A percentile compares a stretch with the other conserved stretches of the same genome.
Conservation (phyloP, 805 yeast genomes). For the Cyberlindnera subsufficiens region DNA sequence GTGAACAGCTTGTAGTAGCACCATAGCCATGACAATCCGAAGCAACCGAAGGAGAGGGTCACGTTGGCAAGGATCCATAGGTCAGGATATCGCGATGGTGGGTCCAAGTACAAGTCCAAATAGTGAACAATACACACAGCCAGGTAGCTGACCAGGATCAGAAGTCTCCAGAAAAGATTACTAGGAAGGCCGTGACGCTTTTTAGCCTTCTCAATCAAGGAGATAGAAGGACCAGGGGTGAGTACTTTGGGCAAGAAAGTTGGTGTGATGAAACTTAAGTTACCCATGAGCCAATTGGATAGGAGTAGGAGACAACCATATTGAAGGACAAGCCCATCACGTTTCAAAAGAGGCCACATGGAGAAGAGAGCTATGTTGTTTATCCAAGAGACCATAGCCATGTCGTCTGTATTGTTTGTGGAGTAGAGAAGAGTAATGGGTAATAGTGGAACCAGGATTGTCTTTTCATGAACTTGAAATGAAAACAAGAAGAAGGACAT, state of each 20-base stretch:
- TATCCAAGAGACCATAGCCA: conserved; percentile 82
- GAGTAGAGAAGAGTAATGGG: conserved; percentile 68
- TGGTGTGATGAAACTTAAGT: conserved; percentile 48
- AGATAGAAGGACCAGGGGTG: conserved; percentile 40
- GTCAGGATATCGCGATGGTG: conserved; percentile 72
- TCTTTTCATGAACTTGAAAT: conserved; percentile 94
- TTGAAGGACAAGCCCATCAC: conserved; percentile 71
- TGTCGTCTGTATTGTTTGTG: conserved; percentile 48
- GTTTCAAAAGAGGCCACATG: conserved; percentile 77
- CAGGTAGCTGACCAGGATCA: conserved; percentile 47
- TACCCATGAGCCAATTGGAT: conserved; percentile 78
- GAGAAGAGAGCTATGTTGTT: conserved; percentile 81
- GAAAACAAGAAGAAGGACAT: conserved; percentile 87
- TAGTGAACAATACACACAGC: conserved; percentile 46
- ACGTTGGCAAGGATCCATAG: conserved; percentile 79
- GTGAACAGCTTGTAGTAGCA: conserved; percentile 45
- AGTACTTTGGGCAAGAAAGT: conserved; percentile 32
- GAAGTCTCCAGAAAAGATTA: conserved; percentile 40
- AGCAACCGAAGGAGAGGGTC: conserved; percentile 68
- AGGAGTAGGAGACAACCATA: conserved; percentile 54
- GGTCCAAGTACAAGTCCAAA: conserved; percentile 41
- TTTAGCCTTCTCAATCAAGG: conserved; percentile 25
- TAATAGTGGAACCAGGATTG: conserved; percentile 79
- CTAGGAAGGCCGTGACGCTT: conserved; percentile 44
- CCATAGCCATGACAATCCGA: conserved; percentile 80